Conservation (phyloP, 371 early-diverging fungal species). For the Apophysomyces ossiformis region DNA sequence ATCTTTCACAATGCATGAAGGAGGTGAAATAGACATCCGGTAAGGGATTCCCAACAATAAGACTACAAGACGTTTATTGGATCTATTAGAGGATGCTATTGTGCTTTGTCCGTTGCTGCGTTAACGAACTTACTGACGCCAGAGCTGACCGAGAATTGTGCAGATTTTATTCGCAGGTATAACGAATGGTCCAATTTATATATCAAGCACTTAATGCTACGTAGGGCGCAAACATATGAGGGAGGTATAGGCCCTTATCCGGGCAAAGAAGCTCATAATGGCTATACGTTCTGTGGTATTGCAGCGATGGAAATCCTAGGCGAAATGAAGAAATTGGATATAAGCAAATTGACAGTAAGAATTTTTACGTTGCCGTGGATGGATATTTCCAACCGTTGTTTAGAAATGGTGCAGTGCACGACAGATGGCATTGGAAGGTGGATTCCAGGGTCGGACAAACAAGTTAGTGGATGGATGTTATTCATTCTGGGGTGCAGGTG, state of each 20-base stretch:
- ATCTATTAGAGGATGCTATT: conserved; percentile 80
- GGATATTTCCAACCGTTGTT: neutral
- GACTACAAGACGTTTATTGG: neutral
- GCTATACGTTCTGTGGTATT: conserved; percentile 95
- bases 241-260: conserved; percentile 93
- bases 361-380: neutral
- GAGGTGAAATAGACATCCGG: conserved; percentile 94
- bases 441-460: conserved; percentile 96
- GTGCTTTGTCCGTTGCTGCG: conserved; percentile 83
- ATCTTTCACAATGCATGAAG: conserved; percentile 88
- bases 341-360: conserved; percentile 63
- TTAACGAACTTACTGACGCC: conserved; percentile 81
- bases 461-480: conserved; percentile 99
- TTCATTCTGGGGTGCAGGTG: conserved; percentile 95
- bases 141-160: conserved; percentile 72
- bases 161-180: conserved; percentile 70
- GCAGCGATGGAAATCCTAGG: conserved; percentile 88
- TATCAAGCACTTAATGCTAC: neutral
- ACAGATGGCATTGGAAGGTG: conserved; percentile 93
- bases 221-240: conserved; percentile 86
- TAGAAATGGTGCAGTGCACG: conserved; percentile 77
- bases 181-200: neutral
- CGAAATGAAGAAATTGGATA: conserved; percentile 61
- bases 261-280: conserved; percentile 96
- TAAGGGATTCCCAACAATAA: conserved; percentile 9